Evolutionary conservation across 805 yeast genomes (phyloP), one percentile per base, ranked within the genome.

Genomic region (Hanseniaspora occidentalis): DNA sequence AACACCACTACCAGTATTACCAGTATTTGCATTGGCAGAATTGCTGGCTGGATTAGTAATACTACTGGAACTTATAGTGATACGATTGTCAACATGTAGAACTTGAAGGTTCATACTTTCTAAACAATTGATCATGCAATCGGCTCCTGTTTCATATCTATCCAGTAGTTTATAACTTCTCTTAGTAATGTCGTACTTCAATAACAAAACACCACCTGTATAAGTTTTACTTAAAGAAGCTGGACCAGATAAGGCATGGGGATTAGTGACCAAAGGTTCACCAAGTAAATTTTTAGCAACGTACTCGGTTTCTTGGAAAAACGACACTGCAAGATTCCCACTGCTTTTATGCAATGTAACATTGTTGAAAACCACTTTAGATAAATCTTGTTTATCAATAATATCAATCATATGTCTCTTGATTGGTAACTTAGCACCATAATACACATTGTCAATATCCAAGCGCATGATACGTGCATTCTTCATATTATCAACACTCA

Each of bases 231-330:
- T 84, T 34, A 70, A 68, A 0, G 79, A 75, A 3, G 41, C 52
- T 23, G 45, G 38, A 26, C 60, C 62, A n/a, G 13, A 8, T 29
- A 8, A 10, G 17, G 17, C 16, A 5, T 29, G 18, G 38, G 65
- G 64, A 2, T 66, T 53, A 1, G 89, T 94, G 8, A 73, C 74
- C 35, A 80, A 64, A 1, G 68, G 69, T 18, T 68, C 67, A 2
- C 76, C 85, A 45, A 83, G 94, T 51, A 83, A 95, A 51, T 83
- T 94, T 13, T 75, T 56, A 14, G 84, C 76, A 27, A 68, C 61
- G 51, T 75, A 88, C 1, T 76, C 77, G 19, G 74, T 66, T 27
- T 73, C 73, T 21, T 63, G 65, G 37, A 73, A 62, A 0, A 84
- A 75, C 0, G 89, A 75, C 0, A 81, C 65, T 4, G 81, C 65